phyloP scores from a whole-genome alignment of 176 grass and related monocot genomes.

The Avena sativa region DNA sequence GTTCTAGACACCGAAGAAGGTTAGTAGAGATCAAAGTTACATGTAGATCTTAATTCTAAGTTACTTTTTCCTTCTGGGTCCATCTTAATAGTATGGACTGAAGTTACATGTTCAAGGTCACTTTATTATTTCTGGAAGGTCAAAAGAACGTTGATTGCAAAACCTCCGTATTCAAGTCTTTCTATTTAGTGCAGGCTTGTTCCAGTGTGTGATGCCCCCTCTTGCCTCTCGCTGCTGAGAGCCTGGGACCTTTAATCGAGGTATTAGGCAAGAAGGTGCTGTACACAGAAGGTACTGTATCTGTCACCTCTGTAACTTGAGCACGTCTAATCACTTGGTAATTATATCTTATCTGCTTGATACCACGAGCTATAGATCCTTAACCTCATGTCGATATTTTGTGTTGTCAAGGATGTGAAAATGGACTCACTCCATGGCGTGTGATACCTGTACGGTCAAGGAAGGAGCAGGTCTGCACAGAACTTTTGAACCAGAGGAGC shows the following conservation, averaged over 20 bases:
- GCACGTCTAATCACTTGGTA: constrained; percentile 15
- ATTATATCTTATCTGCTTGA: not conserved
- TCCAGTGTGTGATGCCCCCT: not conserved
- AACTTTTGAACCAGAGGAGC: not conserved
- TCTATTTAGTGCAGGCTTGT: not conserved
- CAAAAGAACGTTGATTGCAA: not conserved
- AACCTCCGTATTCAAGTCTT: not conserved
- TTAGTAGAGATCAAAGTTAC: not conserved
- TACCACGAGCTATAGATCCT: not conserved
- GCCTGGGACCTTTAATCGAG: not conserved
- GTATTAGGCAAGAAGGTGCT: not conserved
- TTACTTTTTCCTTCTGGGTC: not conserved
- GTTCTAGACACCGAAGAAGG: constrained; percentile 14
- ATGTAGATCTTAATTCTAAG: not conserved
- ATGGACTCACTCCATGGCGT: not conserved
- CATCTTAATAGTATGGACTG: not conserved
- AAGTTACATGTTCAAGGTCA: not conserved
- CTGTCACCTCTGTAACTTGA: not conserved
- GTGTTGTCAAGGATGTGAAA: constrained; percentile 28
- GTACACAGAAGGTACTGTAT: constrained; percentile 3
- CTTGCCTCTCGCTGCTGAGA: constrained; percentile 1
- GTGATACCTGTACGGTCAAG: not conserved
- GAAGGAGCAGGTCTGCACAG: not conserved
- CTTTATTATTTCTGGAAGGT: too few species aligned
- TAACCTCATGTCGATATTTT: not conserved